Conservation (phyloP, 1,284 basidiomycete genomes). For the Pseudozyma sp. region DNA sequence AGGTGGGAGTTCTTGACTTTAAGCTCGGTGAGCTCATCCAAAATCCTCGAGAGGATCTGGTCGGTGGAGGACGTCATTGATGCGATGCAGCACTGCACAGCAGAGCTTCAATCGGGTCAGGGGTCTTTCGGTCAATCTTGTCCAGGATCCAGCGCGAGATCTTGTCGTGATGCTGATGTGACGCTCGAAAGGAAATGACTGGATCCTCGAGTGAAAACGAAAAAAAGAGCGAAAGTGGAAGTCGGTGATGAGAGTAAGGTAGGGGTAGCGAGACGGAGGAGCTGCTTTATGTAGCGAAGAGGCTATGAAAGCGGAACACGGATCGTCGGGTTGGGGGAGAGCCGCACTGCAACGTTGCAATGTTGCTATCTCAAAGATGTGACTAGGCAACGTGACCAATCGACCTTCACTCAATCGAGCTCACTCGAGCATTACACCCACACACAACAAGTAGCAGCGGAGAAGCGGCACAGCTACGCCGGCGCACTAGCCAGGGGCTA, state of each 20-base stretch:
- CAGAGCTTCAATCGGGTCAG: neutral
- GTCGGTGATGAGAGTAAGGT: neutral
- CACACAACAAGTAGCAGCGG: neutral
- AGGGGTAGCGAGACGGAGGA: neutral
- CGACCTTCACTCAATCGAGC: neutral
- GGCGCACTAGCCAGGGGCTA: too few relatives aligned
- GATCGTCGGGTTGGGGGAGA: slow-evolving; percentile 12
- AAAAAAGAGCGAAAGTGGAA: neutral
- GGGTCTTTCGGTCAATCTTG: neutral
- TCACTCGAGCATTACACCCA: too few relatives aligned
- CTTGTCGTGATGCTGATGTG: neutral
- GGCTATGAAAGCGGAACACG: neutral
- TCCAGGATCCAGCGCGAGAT: neutral
- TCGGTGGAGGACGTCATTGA: slow-evolving; percentile 41
- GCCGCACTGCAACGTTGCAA: neutral
- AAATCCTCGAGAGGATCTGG: slow-evolving; percentile 50
- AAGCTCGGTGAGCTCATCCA: slow-evolving; percentile 61
- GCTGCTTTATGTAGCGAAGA: neutral
- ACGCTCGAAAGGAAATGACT: neutral
- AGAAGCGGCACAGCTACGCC: neutral
- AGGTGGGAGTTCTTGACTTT: slow-evolving; percentile 58
- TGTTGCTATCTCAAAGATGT: neutral
- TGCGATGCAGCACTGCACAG: neutral
- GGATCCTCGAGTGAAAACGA: neutral
- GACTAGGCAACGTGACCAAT: neutral